Evolutionary conservation across 148 eudicot genomes (phyloP), one percentile per base, ranked within the genome.

Genomic region (Fagopyrum tataricum): DNA sequence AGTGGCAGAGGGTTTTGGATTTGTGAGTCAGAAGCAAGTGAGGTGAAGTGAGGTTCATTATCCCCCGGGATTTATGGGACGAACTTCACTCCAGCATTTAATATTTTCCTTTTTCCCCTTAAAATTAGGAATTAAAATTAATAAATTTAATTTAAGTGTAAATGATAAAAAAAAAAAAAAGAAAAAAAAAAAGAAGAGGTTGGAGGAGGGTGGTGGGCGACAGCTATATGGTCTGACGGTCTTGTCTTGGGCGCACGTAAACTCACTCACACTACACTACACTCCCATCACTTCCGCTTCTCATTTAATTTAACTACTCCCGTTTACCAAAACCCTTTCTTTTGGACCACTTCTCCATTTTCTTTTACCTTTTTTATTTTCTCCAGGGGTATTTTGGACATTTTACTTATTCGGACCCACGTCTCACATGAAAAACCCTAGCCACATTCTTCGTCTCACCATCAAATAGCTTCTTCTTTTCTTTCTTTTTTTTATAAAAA

Each of bases 31-130:
- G 26, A 62, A 17, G 41, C 7, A 61, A 62, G 18, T 62, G 68
- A 62, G 43, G n/a, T 0, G 14, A 62, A n/a, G 68, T 62, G 37
- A 62, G 68, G 68, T 31, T 39, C 43, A 62, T 62, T 62, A 62
- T 31, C 68, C 68, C 61, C 68, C 68, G 43, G 43, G 68, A 62
- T 62, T 62, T 62, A 62, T 62, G 68, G 43, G 42, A 21, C 26
- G 5, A 24, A 6, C 59, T 17, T 6, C 59, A 53, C 52, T 14
- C 52, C 53, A n/a, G n/a, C 53, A 49, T 49, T 49, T 49, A 49
- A 2, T 14, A 13, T n/a, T 13, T 48, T 13, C 15, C 15, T 47
- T 48, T 9, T 21, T 13, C 18, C 0, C 55, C 53, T 11, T 49
- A 2, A 1, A 49, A 49, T 12, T 12, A 3, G 53, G n/a, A 14